Evolutionary conservation across 2,329 filamentous ascomycete species (phyloP), one percentile per base, ranked within the genome.

Genomic region (Passalora sequoiae): DNA sequence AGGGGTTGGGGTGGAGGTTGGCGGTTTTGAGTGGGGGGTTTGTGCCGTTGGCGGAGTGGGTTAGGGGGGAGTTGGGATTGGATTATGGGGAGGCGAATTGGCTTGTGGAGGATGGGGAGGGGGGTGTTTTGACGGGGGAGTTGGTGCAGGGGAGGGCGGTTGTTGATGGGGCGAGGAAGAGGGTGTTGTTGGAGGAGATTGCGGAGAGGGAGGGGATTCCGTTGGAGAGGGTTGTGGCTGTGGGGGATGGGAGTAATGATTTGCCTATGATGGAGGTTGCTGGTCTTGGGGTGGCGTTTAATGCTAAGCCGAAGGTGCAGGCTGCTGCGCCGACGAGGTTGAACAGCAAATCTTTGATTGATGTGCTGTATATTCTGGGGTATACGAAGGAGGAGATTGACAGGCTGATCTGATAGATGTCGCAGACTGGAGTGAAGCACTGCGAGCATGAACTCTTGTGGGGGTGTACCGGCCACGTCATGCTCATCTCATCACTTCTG

Each of bases 1-100:
- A 86, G 66, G 73, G 76, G 16, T 69, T 94, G 4, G 91, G 91
- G 6, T 84, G 86, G 66, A 91, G 86, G 68, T 88, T 89, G 1
- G 92, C 89, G 0, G 91, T 98, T 4, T 69, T 96, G 22, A 94
- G 88, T 24, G 92, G 92, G 32, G 92, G 92, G 0, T 98, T 98
- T 67, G 80, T 86, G 51, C 89, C 91, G 0, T 70, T 97, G 51
- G 94, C 92, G 0, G 76, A 80, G 44, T 97, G 89, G 87, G 77
- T 97, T 25, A 89, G 86, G 12, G 73, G 73, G 29, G 75, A 87
- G 59, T 71, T 98, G 19, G 87, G 87, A 10, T 78, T 98, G 44
- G 86, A 97, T 65, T 82, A 95, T 60, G 89, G 87, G 0, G 80
- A 84, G 62, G 92, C 92, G 29, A 98, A 98, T 65, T 82, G 91